Evolutionary conservation across 2,329 filamentous ascomycete species (phyloP).

Genomic region (Ceratocystis lukuohia): DNA sequence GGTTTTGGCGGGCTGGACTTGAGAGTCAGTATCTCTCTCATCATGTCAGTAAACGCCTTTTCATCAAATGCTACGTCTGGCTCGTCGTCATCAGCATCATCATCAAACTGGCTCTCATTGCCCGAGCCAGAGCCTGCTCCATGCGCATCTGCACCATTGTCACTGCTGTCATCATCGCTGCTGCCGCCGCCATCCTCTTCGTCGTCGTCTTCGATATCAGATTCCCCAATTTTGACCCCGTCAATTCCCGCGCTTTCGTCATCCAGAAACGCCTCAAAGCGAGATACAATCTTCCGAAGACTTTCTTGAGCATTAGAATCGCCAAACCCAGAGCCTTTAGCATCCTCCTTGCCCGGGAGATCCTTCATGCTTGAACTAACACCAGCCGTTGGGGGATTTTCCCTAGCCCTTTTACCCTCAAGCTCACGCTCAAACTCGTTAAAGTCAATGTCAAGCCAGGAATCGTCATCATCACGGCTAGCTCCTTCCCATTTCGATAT

Average conservation of each 20-base stretch:
- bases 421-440: constrained; percentile 78
- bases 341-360: background rate
- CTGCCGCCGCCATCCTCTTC: constrained; percentile 26
- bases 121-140: background rate
- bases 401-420: constrained; percentile 31
- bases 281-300: constrained; percentile 76
- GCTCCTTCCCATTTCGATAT: constrained; percentile 53
- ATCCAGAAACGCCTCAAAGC: constrained; percentile 86
- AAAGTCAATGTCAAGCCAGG: constrained; percentile 86
- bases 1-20: constrained; percentile 24
- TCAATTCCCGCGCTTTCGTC: constrained; percentile 71
- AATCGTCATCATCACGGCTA: constrained; percentile 63
- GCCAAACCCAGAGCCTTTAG: constrained; percentile 39
- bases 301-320: constrained; percentile 58
- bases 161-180: constrained; percentile 27
- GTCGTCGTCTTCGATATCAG: constrained; percentile 37
- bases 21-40: constrained; percentile 81
- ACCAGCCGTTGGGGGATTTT: background rate
- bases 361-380: constrained; percentile 19
- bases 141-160: constrained; percentile 28
- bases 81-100: constrained; percentile 58
- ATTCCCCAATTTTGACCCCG: constrained; percentile 52
- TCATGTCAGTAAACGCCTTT: constrained; percentile 70
- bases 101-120: constrained; percentile 47
- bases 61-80: constrained; percentile 72